phyloP scores from a whole-genome alignment of 129 eudicot genomes.

The Oenanthe sinensis region DNA sequence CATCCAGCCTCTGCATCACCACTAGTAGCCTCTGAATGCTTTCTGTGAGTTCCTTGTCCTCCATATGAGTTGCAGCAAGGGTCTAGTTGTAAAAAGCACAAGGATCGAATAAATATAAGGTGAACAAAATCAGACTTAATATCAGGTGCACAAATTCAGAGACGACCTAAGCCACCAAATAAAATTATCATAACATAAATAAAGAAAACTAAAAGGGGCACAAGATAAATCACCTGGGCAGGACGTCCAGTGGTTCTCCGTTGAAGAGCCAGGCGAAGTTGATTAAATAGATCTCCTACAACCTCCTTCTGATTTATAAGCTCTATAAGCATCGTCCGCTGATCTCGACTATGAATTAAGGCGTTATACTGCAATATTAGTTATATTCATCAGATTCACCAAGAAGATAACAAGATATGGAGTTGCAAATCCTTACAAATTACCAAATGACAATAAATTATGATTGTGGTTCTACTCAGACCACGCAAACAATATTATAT shows the following conservation, averaged over 20 bases:
- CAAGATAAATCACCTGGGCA: conserved; percentile 60
- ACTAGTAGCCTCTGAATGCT: conserved; percentile 86
- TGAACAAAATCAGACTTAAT: not conserved
- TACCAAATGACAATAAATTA: not conserved
- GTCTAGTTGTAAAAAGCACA: conserved; percentile 34
- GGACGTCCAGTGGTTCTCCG: conserved; percentile 79
- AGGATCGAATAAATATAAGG: not conserved
- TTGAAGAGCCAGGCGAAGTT: conserved; percentile 89
- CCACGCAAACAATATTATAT: not conserved
- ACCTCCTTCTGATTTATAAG: conserved; percentile 89
- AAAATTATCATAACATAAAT: not conserved
- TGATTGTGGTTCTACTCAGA: not conserved
- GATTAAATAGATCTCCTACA: conserved; percentile 89
- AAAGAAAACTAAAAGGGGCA: not conserved
- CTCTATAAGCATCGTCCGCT: conserved; percentile 68
- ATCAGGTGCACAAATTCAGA: not conserved
- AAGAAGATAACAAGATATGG: not conserved
- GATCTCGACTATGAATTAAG: conserved; percentile 58
- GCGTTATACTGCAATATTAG: conserved; percentile 71
- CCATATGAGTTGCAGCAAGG: conserved; percentile 89
- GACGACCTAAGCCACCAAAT: not conserved
- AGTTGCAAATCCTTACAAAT: not conserved
- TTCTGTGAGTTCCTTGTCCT: conserved; percentile 77
- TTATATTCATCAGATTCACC: conserved; percentile 14
- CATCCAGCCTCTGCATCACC: conserved; percentile 88